Percentiles rank a stretch among this genome's conserved stretches.
Evolutionary conservation across 2,329 filamentous ascomycete species (phyloP).

Genomic region (Pseudopithomyces chartarum): DNA sequence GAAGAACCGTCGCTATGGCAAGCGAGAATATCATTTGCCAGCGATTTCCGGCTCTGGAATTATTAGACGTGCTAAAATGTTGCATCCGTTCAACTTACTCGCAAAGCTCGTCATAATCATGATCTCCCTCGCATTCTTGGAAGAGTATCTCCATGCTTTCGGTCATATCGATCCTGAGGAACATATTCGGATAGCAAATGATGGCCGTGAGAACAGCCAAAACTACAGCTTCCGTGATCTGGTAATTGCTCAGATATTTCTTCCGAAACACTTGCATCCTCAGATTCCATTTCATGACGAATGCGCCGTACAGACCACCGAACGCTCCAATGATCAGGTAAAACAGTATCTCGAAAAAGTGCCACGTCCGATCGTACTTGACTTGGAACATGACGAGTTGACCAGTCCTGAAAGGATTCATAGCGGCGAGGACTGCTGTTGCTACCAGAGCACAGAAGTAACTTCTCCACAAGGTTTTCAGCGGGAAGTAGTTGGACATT

Average conservation of each 20-base stretch:
- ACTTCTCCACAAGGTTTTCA: constrained; percentile 97
- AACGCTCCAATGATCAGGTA: constrained; percentile 92
- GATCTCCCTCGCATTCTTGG: constrained; percentile 84
- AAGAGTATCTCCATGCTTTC: constrained; percentile 99
- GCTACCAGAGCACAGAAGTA: constrained; percentile 98
- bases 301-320: constrained; percentile 91
- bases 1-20: constrained; percentile 76
- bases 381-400: constrained; percentile 99
- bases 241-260: constrained; percentile 83
- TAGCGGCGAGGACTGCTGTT: constrained; percentile 86
- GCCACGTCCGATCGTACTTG: constrained; percentile 92
- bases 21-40: constrained; percentile 81
- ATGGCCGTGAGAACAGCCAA: constrained; percentile 84
- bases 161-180: constrained; percentile 96
- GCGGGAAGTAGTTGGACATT: constrained; percentile 94
- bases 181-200: constrained; percentile 96
- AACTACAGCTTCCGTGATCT: constrained; percentile 83
- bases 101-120: constrained; percentile 90
- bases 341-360: constrained; percentile 94
- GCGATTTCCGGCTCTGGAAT: constrained; percentile 63
- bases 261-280: constrained; percentile 90
- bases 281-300: constrained; percentile 98
- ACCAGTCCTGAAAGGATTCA: constrained; percentile 97
- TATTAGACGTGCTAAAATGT: constrained; percentile 18
- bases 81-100: constrained; percentile 57